phyloP scores from a whole-genome alignment of 257 asterid species.

The Jaltomata sinuosa region DNA sequence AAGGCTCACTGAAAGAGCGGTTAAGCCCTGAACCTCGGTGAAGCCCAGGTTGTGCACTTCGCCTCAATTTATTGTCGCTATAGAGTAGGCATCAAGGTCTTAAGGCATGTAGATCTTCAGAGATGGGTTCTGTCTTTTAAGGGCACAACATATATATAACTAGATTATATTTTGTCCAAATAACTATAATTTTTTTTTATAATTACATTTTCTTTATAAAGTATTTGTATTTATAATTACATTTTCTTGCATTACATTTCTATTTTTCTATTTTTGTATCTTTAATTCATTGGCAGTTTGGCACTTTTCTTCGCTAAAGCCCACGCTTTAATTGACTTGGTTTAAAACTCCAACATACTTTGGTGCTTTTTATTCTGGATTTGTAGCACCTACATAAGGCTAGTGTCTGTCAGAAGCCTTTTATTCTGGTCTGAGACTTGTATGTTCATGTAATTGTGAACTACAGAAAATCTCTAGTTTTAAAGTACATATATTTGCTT shows the following conservation, averaged over 20 bases:
- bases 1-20: neutral
- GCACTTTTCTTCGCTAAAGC: neutral
- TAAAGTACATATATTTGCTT: neutral
- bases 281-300: no score
- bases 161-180: neutral
- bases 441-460: neutral
- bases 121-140: neutral
- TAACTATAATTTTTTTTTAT: neutral
- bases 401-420: neutral
- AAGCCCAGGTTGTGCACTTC: neutral
- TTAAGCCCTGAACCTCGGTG: neutral
- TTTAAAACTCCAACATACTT: neutral
- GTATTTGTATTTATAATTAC: no score
- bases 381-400: neutral
- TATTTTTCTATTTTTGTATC: neutral
- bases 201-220: neutral
- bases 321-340: neutral
- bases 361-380: neutral
- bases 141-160: neutral
- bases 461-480: neutral
- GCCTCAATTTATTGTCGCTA: neutral
- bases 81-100: neutral
- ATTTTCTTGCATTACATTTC: neutral
- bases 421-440: neutral
- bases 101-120: neutral